Evolutionary conservation across 257 asterid species (phyloP), one percentile per base, ranked within the genome.

Genomic region (Jacaranda copaia): DNA sequence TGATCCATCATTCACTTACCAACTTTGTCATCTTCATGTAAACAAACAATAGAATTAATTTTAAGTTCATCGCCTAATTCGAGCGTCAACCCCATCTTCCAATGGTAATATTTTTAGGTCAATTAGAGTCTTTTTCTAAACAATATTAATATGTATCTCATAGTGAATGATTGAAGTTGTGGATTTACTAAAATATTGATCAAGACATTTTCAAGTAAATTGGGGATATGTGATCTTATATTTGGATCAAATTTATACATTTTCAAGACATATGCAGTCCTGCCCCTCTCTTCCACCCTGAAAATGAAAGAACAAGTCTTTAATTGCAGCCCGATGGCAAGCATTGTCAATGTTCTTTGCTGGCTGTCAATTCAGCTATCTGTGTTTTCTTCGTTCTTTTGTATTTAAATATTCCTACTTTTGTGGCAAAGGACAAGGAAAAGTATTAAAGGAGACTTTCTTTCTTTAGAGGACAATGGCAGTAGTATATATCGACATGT

Each of bases 91-190:
- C 18, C 8, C 0, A 1, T 38, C 1, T 14, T 61, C 45, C 42
- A 11, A 32, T 56, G 2, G 5, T 13, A 13, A 32, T 10, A 14
- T 18, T 48, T 74, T 61, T 19, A 49, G 40, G 78, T 74, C 78
- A 74, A 61, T 62, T n/a, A 13, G 56, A 62, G 78, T 60, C 52
- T 60, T 72, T 6, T 56, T 59, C 40, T 18, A 43, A 72, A 3
- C 11, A 52, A 39, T n/a, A 3, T 56, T 72, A 39, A 39, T 11
- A 63, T 36, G 5, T 1, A 32, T 5, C 45, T 2, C 62, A 35
- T 6, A 5, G 5, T 25, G 38, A 61, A 11, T 61, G 0, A 52
- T 56, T 56, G 49, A 63, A 63, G 49, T 38, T 42, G 32, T 25
- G 32, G 2, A 25, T 25, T 25, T 25, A 25, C 32, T 25, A 25